Evolutionary conservation across 805 yeast genomes (phyloP).

Genomic region (Kazachstania bromeliacearum): DNA sequence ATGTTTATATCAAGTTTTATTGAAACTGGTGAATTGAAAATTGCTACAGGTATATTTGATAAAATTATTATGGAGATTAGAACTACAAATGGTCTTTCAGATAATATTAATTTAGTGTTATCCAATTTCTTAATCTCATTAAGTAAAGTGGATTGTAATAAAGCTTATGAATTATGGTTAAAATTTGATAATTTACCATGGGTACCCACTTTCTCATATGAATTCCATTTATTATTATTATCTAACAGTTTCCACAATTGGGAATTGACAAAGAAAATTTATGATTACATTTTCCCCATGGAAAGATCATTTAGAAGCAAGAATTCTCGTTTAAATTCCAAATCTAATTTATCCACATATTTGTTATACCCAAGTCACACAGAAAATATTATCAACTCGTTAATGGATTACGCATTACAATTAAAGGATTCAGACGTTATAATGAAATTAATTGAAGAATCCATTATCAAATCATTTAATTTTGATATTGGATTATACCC

Average conservation of each 20-base stretch:
- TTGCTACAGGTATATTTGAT: conserved; percentile 52
- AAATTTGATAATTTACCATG: conserved; percentile 31
- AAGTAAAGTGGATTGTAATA: conserved; percentile 27
- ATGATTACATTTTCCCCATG: conserved; percentile 32
- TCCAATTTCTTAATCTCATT: conserved; percentile 37
- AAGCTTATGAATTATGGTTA: conserved; percentile 31
- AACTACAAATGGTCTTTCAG: conserved; percentile 26
- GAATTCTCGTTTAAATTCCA: not conserved
- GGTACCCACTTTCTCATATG: conserved; percentile 35
- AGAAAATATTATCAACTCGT: conserved; percentile 17
- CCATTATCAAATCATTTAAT: conserved; percentile 28
- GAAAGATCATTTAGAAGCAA: conserved; percentile 11
- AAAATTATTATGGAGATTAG: conserved; percentile 39
- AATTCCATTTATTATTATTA: conserved; percentile 30
- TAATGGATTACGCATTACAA: conserved; percentile 24
- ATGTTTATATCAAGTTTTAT: conserved; percentile 44
- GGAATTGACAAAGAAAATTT: conserved; percentile 27
- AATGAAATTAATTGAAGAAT: conserved; percentile 33
- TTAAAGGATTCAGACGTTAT: conserved; percentile 26
- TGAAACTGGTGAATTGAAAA: conserved; percentile 37
- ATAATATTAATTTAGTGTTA: conserved; percentile 34
- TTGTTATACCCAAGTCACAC: conserved; percentile 20
- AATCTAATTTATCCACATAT: conserved; percentile 11
- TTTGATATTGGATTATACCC: conserved; percentile 29
- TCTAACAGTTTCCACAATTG: conserved; percentile 30